Base-by-base conservation (phyloP, 2,329 filamentous ascomycete species). In the Beauveria sp. region DNA sequence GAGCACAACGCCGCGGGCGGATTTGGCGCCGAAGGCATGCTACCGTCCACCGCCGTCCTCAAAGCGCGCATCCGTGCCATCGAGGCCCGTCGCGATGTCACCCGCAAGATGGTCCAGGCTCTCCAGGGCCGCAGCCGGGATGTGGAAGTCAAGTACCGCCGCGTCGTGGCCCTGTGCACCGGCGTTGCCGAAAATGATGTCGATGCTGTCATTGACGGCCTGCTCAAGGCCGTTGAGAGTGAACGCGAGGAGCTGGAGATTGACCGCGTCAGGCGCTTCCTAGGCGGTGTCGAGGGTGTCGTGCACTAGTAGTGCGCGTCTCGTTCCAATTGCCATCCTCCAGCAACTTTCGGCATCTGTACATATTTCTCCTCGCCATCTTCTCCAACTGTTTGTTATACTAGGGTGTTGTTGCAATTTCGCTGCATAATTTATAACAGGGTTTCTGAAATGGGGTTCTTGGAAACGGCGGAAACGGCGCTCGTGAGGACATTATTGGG, bases 211-310 rank as follows among this genome's bases (percentile, higher is more conserved):
- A 80, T 97, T 0, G 90, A 91, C 57, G 86, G 86, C 3, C 78
- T 99, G 48, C 84, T 96, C 52, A 86, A 90, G 64, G 94, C 94
- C 2, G 89, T 97, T 3, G 93, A 96, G 74, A 96, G 92, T 69
- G 92, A 97, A 71, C 84, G 81, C 59, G 83, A 85, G 8, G 88
- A 90, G 67, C 78, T 91, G 1, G 91, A 96, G 70, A 85, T 93
- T 9, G 85, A 84, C 0, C 78, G 91, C 9, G 89, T 96, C 14
- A 80, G 89, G 66, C 85, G 92, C 57, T 96, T 96, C 70, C 76
- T 96, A 61, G 83, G 88, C 34, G 88, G 90, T 61, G 89, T 96
- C 3, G 90, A 92, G 68, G 86, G 83, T 2, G 82, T 82, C 48
- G 76, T 77, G 63, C 73, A 76, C 65, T 79, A 71, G 70, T 69